Evolutionary conservation across 2,329 filamentous ascomycete species (phyloP), one percentile per base, ranked within the genome.

Genomic region (Aspergillus quadricinctus): DNA sequence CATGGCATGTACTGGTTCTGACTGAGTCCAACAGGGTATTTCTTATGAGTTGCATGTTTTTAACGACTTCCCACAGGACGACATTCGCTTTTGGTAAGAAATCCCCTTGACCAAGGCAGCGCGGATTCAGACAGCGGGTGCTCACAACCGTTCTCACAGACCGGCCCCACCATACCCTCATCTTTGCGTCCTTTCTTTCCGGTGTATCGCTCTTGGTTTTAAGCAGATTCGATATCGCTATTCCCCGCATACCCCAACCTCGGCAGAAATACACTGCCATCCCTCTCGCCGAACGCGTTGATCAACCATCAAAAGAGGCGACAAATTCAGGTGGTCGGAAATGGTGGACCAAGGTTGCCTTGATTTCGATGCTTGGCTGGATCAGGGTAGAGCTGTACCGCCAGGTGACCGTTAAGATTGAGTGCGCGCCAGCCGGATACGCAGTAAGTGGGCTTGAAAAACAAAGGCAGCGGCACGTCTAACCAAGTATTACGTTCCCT

Each of bases 91-190:
- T 75, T 61, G 74, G 73, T 76, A 58, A 61, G 70, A 58, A 14
- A 28, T 10, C 23, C 23, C 3, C 7, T 28, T 10, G 23, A 23
- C 19, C 49, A 35, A 14, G n/a, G 17, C 10, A 35, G 21, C 2
- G 25, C 21, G 28, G 29, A 28, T 19, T 37, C 28, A 27, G 40
- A 17, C 49, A 50, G 56, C 17, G 29, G 31, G 25, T 37, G 23
- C 53, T 48, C 55, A 54, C 43, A 19, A 56, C 64, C 66, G 52
- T 28, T 21, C 46, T 48, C 48, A 29, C 55, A 78, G 80, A 80
- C 61, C 77, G 75, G 50, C 78, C 80, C 3, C 61, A 79, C 14
- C 77, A 77, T 60, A 73, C 77, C 6, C 65, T 71, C 19, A 68
- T 77, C 40, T 60, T 78, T 4, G 64, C 73, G 23, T 76, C 80